Base-by-base conservation (phyloP, 768 basidiomycete genomes). In the Leccinum variicolor region DNA sequence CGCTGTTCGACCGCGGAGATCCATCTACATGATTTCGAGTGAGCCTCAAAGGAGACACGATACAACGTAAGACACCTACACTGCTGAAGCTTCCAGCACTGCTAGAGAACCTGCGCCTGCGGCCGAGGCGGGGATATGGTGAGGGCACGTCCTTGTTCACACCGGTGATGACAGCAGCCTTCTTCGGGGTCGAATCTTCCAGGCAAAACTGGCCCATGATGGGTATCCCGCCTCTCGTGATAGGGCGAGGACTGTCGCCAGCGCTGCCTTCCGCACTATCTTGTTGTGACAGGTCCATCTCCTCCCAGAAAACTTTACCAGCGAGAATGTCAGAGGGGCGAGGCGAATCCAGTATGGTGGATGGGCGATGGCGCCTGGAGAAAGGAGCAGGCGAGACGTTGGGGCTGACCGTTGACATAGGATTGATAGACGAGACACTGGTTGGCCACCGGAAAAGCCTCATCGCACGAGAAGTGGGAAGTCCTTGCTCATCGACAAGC, bases 401-500 rank as follows among this genome's bases (percentile, higher is more conserved):
- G 0, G 84, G 83, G 58, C 83, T 85, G 66, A 91, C 79, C 8
- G 87, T 90, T n/a, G 86, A 89, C 66, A 86, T 73, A 51, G 89
- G 90, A 58, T 91, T 81, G 73, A 91, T 87, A 11, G 83, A 81
- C 26, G 82, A 82, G 43, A 87, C 79, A 17, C 71, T 70, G 19
- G 77, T 79, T 8, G 90, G 90, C 62, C 85, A 81, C 64, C 76
- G 82, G 76, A 90, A 89, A 46, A 89, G 76, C 58, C 78, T 75
- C 84, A 90, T 87, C 23, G 88, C 87, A 55, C 83, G 84, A n/a
- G 83, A 83, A 55, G 89, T 92, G 26, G 85, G 87, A 6, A 90
- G 75, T 55, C 86, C 84, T 58, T 84, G 81, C 9, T 84, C 81
- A 54, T 87, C 89, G n/a, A 92, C 85, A 52, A 92, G 84, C 59